Conservation (phyloP, 2,329 filamentous ascomycete genomes). For the Aspergillus ibericus region DNA sequence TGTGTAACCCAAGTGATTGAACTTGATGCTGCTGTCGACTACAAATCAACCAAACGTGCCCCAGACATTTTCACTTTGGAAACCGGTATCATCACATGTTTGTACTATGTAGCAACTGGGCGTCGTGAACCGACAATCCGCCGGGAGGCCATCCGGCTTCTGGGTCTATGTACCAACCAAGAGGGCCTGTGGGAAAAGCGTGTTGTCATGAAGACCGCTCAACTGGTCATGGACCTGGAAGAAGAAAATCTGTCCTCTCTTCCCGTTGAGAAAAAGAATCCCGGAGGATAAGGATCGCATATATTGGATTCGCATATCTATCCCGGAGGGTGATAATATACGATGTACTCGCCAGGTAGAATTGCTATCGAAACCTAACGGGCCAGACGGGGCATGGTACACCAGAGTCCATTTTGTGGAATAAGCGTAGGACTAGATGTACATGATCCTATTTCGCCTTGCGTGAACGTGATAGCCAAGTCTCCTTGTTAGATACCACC, state of each 20-base stretch:
- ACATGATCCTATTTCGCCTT: too few relatives aligned
- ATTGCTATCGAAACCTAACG: background rate
- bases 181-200: slow-evolving; percentile 21
- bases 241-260: slow-evolving; percentile 11
- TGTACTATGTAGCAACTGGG: slow-evolving; percentile 35
- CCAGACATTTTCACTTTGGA: slow-evolving; percentile 23
- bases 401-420: background rate
- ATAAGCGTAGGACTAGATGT: background rate
- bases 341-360: background rate
- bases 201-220: slow-evolving; percentile 4
- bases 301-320: background rate
- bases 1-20: slow-evolving; percentile 12
- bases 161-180: slow-evolving; percentile 9
- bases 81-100: slow-evolving; percentile 31
- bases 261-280: slow-evolving; percentile 14
- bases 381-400: background rate
- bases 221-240: slow-evolving; percentile 17
- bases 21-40: background rate
- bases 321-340: background rate
- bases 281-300: slow-evolving; percentile 10
- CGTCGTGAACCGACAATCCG: slow-evolving; percentile 34
- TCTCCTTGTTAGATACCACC: too few relatives aligned
- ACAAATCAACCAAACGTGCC: background rate
- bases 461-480: too few relatives aligned
- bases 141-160: slow-evolving; percentile 28